These are phyloP conservation scores for Lentinula edodes DNA, from an alignment of 768 basidiomycete species.

Conservation along the genomic window DNA sequence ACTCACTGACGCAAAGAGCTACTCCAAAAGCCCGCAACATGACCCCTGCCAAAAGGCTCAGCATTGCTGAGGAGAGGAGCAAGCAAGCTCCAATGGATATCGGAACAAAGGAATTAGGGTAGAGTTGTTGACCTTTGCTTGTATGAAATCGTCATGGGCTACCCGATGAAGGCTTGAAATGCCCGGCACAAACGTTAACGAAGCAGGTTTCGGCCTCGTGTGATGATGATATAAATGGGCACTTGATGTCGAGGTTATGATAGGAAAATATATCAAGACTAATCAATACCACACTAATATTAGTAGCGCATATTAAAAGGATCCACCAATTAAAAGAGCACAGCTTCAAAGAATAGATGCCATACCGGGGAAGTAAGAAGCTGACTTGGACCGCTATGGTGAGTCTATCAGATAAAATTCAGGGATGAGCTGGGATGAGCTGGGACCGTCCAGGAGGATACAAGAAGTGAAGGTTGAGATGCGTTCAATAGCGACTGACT, in stretches of 20 bases:
- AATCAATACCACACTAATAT: neutral
- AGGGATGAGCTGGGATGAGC: too few species aligned
- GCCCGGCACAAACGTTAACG: neutral
- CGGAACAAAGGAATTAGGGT: neutral
- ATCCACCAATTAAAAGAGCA: neutral
- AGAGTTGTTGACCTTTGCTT: neutral
- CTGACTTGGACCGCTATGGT: too few species aligned
- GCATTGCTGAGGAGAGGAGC: neutral
- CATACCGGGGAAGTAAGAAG: too few species aligned
- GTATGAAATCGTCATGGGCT: neutral
- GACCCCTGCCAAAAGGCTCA: neutral
- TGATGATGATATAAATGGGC: neutral
- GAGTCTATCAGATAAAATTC: too few species aligned
- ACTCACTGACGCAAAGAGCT: neutral
- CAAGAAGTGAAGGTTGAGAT: too few species aligned
- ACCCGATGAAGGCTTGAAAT: neutral
- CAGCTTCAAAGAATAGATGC: neutral
- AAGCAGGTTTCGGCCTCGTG: neutral
- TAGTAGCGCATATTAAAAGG: neutral
- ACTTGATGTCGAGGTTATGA: neutral
- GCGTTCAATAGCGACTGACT: too few species aligned
- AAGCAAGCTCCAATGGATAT: neutral
- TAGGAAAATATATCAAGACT: neutral
- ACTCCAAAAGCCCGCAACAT: neutral
- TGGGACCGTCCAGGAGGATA: too few species aligned